Evolutionary conservation across 345 rosid genomes (phyloP).

Genomic region (Garcia nutans): DNA sequence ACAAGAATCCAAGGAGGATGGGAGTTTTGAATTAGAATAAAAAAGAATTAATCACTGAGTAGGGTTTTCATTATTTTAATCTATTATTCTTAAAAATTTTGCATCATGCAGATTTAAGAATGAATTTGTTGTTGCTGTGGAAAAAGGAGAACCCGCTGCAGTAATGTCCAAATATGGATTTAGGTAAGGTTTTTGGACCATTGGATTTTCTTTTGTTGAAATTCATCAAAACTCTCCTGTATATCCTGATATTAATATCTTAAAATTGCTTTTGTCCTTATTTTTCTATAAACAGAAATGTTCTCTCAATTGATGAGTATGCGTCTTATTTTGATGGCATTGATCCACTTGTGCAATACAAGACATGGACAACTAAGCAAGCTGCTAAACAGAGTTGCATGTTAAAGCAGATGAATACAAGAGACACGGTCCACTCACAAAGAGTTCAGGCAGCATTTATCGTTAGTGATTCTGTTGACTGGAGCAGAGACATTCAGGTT

Average conservation of each 20-base stretch:
- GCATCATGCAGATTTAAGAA: slow-evolving; percentile 53
- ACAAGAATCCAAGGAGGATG: background rate
- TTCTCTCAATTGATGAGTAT: slow-evolving; percentile 79
- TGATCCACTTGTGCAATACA: slow-evolving; percentile 76
- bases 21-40: background rate
- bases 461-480: slow-evolving; percentile 85
- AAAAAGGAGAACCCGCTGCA: slow-evolving; percentile 87
- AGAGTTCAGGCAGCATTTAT: slow-evolving; percentile 85
- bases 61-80: background rate
- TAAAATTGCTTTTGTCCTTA: slow-evolving; percentile 12
- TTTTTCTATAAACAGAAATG: slow-evolving; percentile 56
- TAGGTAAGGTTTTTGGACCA: slow-evolving; percentile 42
- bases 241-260: background rate
- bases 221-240: slow-evolving; percentile 7
- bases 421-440: slow-evolving; percentile 33
- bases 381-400: slow-evolving; percentile 24
- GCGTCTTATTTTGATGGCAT: slow-evolving; percentile 67
- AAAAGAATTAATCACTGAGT: background rate
- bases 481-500: slow-evolving; percentile 96
- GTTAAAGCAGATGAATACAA: slow-evolving; percentile 18
- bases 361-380: slow-evolving; percentile 49
- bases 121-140: slow-evolving; percentile 75
- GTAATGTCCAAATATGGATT: slow-evolving; percentile 89
- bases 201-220: slow-evolving; percentile 2
- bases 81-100: background rate